Evolutionary conservation across 768 basidiomycete genomes (phyloP).

Genomic region (Heimioporus sp.): DNA sequence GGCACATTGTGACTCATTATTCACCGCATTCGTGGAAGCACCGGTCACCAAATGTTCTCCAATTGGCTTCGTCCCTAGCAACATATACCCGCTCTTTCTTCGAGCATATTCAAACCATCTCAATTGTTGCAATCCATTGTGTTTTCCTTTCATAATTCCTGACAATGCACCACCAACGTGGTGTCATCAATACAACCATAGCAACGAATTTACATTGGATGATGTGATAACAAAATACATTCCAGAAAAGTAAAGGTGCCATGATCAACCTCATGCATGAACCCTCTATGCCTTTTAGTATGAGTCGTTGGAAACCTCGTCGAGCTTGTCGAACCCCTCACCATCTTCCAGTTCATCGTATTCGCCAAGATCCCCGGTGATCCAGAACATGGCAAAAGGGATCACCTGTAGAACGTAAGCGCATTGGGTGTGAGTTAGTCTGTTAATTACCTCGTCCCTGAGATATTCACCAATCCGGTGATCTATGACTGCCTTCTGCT

Average conservation of each 20-base stretch:
- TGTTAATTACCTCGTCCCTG: slow-evolving; percentile 85
- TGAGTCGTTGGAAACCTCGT: slow-evolving; percentile 46
- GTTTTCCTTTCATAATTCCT: too few species aligned
- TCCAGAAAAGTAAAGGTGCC: slow-evolving; percentile 32
- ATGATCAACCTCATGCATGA: too few species aligned
- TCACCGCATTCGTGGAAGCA: too few species aligned
- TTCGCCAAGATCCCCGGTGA: slow-evolving; percentile 93
- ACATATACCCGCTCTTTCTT: too few species aligned
- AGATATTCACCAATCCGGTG: slow-evolving; percentile 98
- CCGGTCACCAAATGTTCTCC: too few species aligned
- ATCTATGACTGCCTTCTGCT: slow-evolving; percentile 92
- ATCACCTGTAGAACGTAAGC: slow-evolving; percentile 59
- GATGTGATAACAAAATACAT: neutral
- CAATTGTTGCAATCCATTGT: too few species aligned
- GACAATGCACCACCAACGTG: too few species aligned
- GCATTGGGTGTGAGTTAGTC: too few species aligned
- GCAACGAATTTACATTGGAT: slow-evolving; percentile 7
- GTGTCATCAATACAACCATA: slow-evolving; percentile 10
- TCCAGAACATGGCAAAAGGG: slow-evolving; percentile 93
- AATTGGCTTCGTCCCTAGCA: too few species aligned
- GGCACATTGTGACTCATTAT: too few species aligned
- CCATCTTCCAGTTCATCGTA: slow-evolving; percentile 63
- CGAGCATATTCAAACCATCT: too few species aligned
- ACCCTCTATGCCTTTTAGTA: too few species aligned
- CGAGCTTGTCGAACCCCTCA: slow-evolving; percentile 60